A percentile compares a stretch with the other conserved stretches of the same genome.
Conservation (phyloP, 2,329 filamentous ascomycete species). For the Neonectria coccinea region DNA sequence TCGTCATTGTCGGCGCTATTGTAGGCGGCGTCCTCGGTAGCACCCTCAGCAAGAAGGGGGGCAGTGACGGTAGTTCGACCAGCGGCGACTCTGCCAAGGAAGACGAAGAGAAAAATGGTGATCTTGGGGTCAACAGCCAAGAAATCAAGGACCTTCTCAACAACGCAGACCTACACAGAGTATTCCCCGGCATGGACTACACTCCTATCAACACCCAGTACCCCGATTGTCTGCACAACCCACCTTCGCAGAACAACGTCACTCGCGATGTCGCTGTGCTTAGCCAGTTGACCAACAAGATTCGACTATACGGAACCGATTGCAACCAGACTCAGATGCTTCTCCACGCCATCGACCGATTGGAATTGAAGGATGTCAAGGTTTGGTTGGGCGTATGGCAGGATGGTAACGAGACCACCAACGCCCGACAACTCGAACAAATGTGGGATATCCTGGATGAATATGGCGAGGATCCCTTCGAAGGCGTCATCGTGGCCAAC, state of each 20-base stretch:
- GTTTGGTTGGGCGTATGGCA: constrained; percentile 97
- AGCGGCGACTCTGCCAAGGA: constrained; percentile 63
- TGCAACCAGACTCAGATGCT: constrained; percentile 98
- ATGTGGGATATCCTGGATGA: constrained; percentile 86
- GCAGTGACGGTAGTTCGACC: constrained; percentile 28
- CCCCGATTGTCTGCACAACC: constrained; percentile 80
- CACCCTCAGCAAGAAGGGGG: constrained; percentile 66
- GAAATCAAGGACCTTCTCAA: constrained; percentile 87
- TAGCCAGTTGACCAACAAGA: constrained; percentile 86
- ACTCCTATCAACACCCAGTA: constrained; percentile 93
- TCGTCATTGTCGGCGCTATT: constrained; percentile 77
- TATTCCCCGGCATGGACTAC: constrained; percentile 96
- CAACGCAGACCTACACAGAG: constrained; percentile 86
- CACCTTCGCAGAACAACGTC: constrained; percentile 92
- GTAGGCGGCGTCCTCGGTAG: constrained; percentile 81
- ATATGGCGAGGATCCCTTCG: constrained; percentile 77
- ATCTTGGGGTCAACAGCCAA: constrained; percentile 77
- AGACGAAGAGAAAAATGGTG: constrained; percentile 74
- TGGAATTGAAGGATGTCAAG: constrained; percentile 81
- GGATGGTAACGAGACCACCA: constrained; percentile 85
- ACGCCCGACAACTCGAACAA: constrained; percentile 81
- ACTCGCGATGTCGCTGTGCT: constrained; percentile 92
- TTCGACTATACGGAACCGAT: constrained; percentile 93
- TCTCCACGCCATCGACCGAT: constrained; percentile 80
- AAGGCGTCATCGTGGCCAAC: constrained; percentile 85